Evolutionary conservation across 2,329 filamentous ascomycete genomes (phyloP), one percentile per base, ranked within the genome.

Genomic region (Hypoxylon sp.): DNA sequence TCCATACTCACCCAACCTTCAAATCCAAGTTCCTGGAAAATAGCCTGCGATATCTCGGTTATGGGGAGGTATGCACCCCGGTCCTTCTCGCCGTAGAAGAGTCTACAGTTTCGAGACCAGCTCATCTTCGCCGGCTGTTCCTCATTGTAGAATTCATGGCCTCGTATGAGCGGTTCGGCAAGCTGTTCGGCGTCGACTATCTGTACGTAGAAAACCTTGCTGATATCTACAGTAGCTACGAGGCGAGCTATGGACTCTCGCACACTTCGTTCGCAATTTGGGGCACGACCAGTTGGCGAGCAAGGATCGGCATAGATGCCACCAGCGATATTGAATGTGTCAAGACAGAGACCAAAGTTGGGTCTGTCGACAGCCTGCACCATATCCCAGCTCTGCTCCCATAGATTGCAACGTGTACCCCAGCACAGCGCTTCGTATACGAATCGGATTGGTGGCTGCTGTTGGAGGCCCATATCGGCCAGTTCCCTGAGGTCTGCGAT

Each of bases 311-410:
- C 92, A 71, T 88, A 94, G 66, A 93, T 87, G 5, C 89, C 81
- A 0, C 88, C 92, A 0, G 91, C 87, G 66, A 94, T 91, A 78
- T 94, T 93, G 81, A 93, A 94, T 0, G 90, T 93, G 78, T 94
- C 92, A 24, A 94, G 83, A 75, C 91, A 94, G 44, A 94, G 82
- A 6, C 92, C 92, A 75, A 94, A 93, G 78, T 94, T 94, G 8
- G 85, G 79, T 6, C 91, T 80, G 77, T 92, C 84, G 29, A 94
- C 91, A 2, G 80, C 81, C 72, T 84, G 80, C 0, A 94, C 88
- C 2, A 94, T 82, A 5, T 90, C 87, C 90, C 91, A 95, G 71
- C 86, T 88, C 10, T 82, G 80, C 76, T 94, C 91, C 92, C 92
- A 95, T 0, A 84, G 89, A 75, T 93, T 85, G 64, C 90, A 82